Conservation (phyloP, 225 moss, liverwort and hornwort genomes). For the Sphagnum contortum region DNA sequence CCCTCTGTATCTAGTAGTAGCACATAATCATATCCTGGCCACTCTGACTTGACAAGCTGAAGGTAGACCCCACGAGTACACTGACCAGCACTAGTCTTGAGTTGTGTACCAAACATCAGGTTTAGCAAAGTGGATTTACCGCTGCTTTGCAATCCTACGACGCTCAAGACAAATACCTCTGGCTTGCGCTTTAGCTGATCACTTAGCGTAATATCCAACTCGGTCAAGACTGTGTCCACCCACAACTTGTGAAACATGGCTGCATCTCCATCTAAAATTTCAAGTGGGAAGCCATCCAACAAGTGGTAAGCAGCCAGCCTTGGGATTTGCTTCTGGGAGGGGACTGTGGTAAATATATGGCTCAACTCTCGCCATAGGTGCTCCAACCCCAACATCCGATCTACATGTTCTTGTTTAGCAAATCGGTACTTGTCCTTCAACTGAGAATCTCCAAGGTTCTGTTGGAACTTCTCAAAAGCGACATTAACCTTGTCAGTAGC, state of each 20-base stretch:
- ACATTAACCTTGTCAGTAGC: too few relatives aligned
- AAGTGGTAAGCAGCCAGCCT: slow-evolving; percentile 6
- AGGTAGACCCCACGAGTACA: slow-evolving; percentile 23
- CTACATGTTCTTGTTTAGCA: too few relatives aligned
- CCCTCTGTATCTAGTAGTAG: slow-evolving; percentile 11
- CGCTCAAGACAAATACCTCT: slow-evolving; percentile 17
- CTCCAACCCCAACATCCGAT: slow-evolving; percentile 3
- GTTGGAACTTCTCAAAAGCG: too few relatives aligned
- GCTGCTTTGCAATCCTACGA: slow-evolving; percentile 20
- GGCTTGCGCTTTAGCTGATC: neutral
- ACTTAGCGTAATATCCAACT: neutral
- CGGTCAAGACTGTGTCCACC: slow-evolving; percentile 4
- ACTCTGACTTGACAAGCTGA: slow-evolving; percentile 21
- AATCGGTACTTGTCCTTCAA: too few relatives aligned
- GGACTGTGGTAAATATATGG: slow-evolving; percentile 4
- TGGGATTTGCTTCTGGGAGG: neutral
- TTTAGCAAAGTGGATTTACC: slow-evolving; percentile 25
- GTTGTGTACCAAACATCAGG: slow-evolving; percentile 15
- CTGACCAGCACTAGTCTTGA: slow-evolving; percentile 14
- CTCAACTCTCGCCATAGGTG: slow-evolving; percentile 13
- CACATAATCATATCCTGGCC: slow-evolving; percentile 16
- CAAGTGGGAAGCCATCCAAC: slow-evolving; percentile 9
- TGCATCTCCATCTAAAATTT: slow-evolving; percentile 13
- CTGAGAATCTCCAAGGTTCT: too few relatives aligned
- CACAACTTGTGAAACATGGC: slow-evolving; percentile 5